Base-by-base conservation (phyloP, 208 protist genomes). In the Trypanosoma scelopori region DNA sequence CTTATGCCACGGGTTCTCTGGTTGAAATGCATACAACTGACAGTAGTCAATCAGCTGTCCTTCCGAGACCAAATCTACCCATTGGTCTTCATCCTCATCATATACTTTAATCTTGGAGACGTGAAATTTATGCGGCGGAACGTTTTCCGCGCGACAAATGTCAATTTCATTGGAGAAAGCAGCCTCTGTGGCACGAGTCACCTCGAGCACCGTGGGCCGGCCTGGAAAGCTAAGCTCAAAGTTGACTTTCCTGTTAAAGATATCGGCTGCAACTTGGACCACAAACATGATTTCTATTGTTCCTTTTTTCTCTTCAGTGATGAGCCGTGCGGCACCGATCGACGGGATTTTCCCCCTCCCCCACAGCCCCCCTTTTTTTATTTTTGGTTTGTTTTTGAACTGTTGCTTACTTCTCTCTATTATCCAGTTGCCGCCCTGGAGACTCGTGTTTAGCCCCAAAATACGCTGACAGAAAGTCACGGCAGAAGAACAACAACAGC, bases 11-110 rank as follows among this genome's bases (percentile, higher is more conserved):
- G 77, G 76, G 71, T 93, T 97, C 53, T 91, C 85, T 20, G 85
- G 81, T 61, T 97, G 92, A 74, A 94, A 97, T 64, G 85, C 89
- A 63, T 97, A 95, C 37, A 97, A 68, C 77, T 97, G 92, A 65
- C 83, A 89, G 61, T 89, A 93, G 69, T 91, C 80, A 11, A 76
- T 28, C 35, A 97, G 76, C 76, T 95, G 89, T 13, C 68, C 77
- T 32, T 93, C 89, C n/a, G 79, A 75, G 12, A 78, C 46, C 39
- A 97, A 71, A 66, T 94, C 89, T 7, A 92, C 82, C 92, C 92
- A 97, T 76, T 90, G 89, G 61, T 81, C 87, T 61, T 81, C 81
- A 23, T 93, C 89, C 68, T 93, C 87, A 76, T 94, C 89, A 73
- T 95, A 95, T 20, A 97, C 61, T 55, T 95, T 93, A 13, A 95